Evolutionary conservation across 208 protist species (phyloP).

Genomic region (Acanthamoeba culbertsoni): DNA sequence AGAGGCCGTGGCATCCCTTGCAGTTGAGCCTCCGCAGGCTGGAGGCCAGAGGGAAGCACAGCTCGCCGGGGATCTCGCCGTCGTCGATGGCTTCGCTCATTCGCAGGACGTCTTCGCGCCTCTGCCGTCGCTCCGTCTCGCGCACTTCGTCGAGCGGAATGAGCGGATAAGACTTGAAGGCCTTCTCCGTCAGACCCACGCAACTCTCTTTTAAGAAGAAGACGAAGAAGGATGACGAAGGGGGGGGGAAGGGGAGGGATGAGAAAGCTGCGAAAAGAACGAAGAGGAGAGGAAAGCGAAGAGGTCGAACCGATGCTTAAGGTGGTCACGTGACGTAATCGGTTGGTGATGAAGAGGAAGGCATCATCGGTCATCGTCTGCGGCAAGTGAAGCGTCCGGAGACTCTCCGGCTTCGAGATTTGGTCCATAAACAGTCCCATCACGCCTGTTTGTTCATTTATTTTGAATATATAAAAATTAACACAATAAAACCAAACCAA

Average conservation of each 20-base stretch:
- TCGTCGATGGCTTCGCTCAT: neutral
- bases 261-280: neutral
- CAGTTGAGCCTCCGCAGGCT: neutral
- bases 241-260: no score
- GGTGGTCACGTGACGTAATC: neutral
- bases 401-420: neutral
- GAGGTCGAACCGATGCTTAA: neutral
- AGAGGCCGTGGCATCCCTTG: neutral
- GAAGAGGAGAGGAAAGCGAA: neutral
- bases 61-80: neutral
- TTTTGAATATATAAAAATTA: neutral
- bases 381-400: conserved; percentile 27
- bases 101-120: neutral
- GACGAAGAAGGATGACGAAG: neutral
- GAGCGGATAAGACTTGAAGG: neutral
- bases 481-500: neutral
- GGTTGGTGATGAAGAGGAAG: conserved; percentile 20
- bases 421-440: neutral
- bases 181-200: neutral
- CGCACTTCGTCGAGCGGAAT: neutral
- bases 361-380: conserved; percentile 7
- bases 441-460: neutral
- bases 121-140: neutral
- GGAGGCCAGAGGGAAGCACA: neutral
- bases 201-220: neutral